Conservation (phyloP, 2,329 filamentous ascomycete species). For the Monosporascus sp. region DNA sequence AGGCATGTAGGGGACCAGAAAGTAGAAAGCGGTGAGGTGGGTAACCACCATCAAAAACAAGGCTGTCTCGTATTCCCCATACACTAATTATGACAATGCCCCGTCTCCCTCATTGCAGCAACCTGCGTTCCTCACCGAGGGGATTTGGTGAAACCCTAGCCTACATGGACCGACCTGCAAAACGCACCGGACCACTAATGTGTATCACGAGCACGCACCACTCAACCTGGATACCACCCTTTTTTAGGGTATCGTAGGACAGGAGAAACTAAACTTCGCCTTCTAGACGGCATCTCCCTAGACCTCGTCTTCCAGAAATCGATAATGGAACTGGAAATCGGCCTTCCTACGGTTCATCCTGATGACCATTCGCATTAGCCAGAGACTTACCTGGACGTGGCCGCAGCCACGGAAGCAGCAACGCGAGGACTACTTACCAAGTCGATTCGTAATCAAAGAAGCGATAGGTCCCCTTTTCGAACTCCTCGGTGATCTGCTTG, state of each 20-base stretch:
- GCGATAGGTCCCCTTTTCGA: conserved; percentile 95
- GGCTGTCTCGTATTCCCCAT: neutral
- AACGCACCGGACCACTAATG: too few relatives aligned
- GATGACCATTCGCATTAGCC: neutral
- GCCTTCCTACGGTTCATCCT: conserved; percentile 1
- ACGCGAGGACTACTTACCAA: conserved; percentile 59
- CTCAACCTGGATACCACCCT: too few relatives aligned
- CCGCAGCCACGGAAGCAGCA: too few relatives aligned
- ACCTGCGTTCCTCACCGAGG: neutral
- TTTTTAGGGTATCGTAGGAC: too few relatives aligned
- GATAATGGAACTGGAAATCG: neutral
- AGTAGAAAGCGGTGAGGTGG: neutral
- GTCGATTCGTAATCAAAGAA: conserved; percentile 99
- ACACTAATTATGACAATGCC: neutral
- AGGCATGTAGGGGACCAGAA: neutral
- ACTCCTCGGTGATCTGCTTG: conserved; percentile 97
- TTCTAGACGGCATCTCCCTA: neutral
- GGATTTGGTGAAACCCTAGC: too few relatives aligned
- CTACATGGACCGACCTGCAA: too few relatives aligned
- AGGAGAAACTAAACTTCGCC: neutral
- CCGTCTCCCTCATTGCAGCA: neutral
- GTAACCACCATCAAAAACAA: neutral
- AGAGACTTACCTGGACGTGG: neutral
- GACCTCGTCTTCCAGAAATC: neutral
- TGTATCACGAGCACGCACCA: too few relatives aligned